A percentile compares a stretch with the other conserved stretches of the same genome.
Conservation (phyloP, 371 early-diverging fungal species). For the Saksenaea vasiformis region DNA sequence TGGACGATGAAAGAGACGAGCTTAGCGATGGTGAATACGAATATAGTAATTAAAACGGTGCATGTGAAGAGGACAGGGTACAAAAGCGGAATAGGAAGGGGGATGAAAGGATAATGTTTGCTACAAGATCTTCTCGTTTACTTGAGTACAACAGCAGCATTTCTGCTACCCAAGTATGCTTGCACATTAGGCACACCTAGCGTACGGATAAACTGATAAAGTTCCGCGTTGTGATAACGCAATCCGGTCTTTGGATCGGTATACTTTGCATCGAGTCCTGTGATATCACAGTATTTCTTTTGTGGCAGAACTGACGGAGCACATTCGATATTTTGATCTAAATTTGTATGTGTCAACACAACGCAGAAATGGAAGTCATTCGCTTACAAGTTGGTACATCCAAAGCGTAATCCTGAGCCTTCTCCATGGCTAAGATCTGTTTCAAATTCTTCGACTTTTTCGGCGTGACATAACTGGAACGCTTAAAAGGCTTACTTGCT, state of each 20-base stretch:
- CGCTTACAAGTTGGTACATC: slow-evolving; percentile 73
- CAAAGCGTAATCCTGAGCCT: slow-evolving; percentile 60
- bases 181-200: slow-evolving; percentile 81
- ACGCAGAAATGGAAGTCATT: background rate
- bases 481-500: slow-evolving; percentile 71
- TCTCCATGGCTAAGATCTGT: slow-evolving; percentile 76
- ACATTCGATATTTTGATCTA: slow-evolving; percentile 83
- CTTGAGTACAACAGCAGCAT: slow-evolving; percentile 79
- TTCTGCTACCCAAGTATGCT: slow-evolving; percentile 76
- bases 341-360: background rate
- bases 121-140: slow-evolving; percentile 7
- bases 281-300: slow-evolving; percentile 92
- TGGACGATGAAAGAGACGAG: background rate
- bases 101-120: background rate
- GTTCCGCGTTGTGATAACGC: slow-evolving; percentile 80
- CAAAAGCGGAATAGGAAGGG: background rate
- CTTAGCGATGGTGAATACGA: background rate
- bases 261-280: slow-evolving; percentile 82
- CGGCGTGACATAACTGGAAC: slow-evolving; percentile 55
- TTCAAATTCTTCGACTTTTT: slow-evolving; percentile 79
- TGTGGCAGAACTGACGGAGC: slow-evolving; percentile 82
- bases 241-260: slow-evolving; percentile 88
- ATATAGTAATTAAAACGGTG: background rate
- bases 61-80: slow-evolving; percentile 13
- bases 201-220: slow-evolving; percentile 77